Evolutionary conservation across 73 alveolate genomes (phyloP).

Genomic region (Diophrys sp.): DNA sequence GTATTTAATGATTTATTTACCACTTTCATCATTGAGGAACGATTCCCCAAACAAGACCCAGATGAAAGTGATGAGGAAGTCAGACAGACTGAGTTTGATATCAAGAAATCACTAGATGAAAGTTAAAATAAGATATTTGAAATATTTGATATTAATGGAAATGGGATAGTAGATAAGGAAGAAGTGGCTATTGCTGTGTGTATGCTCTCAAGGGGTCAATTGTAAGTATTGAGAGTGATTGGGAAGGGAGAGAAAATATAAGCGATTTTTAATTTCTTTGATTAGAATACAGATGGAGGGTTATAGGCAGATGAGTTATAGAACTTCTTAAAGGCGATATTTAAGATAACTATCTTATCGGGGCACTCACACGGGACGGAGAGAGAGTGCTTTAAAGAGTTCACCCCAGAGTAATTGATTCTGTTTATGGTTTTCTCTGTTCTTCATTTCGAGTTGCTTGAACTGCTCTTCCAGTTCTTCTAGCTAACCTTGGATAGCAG

Average conservation of each 20-base stretch:
- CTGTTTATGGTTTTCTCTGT: not conserved
- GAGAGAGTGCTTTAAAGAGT: not conserved
- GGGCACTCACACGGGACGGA: too few relatives aligned
- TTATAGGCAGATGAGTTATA: not conserved
- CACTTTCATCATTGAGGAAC: too few relatives aligned
- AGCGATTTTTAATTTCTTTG: slow-evolving; percentile 2
- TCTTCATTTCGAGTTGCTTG: not conserved
- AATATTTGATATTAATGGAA: slow-evolving; percentile 6
- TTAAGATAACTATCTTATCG: not conserved
- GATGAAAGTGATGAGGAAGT: not conserved
- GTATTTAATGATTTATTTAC: too few relatives aligned
- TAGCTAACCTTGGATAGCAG: not conserved
- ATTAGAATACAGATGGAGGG: not conserved
- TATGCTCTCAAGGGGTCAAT: not conserved
- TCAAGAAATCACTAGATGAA: not conserved
- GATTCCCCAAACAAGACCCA: too few relatives aligned
- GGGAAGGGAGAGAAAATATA: slow-evolving; percentile 7
- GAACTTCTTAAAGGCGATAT: not conserved
- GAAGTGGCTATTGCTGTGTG: slow-evolving; percentile 6
- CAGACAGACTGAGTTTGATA: not conserved
- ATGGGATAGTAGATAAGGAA: slow-evolving; percentile 4
- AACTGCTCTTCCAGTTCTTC: not conserved
- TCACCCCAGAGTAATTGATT: not conserved
- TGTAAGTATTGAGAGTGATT: not conserved
- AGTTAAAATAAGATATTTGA: not conserved